These are phyloP conservation scores for Talaromyces amestolkiae DNA, from an alignment of 2,329 filamentous ascomycete genomes.

Conservation along the genomic window DNA sequence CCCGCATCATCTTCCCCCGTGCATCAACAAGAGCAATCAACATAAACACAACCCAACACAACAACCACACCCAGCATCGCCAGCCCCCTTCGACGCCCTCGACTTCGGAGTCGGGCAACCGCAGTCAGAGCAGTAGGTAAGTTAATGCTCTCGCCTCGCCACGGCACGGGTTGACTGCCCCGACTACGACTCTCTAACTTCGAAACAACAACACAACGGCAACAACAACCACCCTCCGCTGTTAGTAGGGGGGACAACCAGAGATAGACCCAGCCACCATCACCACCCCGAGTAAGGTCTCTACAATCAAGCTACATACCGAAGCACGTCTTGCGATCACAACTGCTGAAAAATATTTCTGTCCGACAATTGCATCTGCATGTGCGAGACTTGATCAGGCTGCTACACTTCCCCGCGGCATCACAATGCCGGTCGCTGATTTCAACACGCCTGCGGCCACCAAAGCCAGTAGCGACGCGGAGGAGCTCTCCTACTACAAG, in stretches of 20 bases:
- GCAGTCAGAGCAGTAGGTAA: slow-evolving; percentile 18
- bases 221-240: background rate
- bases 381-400: slow-evolving; percentile 10
- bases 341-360: background rate
- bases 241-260: background rate
- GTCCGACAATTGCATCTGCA: slow-evolving; percentile 4
- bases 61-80: background rate
- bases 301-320: background rate
- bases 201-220: slow-evolving; percentile 11
- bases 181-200: slow-evolving; percentile 3
- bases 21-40: slow-evolving; percentile 9
- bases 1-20: slow-evolving; percentile 10
- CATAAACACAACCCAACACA: slow-evolving; percentile 8
- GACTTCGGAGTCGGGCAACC: slow-evolving; percentile 11
- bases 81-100: slow-evolving; percentile 16
- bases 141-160: slow-evolving; percentile 9
- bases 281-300: background rate
- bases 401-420: slow-evolving; percentile 6
- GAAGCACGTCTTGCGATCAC: background rate
- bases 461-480: slow-evolving; percentile 45
- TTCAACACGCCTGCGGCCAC: slow-evolving; percentile 37
- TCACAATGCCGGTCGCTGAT: slow-evolving; percentile 39
- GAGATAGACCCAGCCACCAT: background rate
- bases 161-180: slow-evolving; percentile 17
- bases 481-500: slow-evolving; percentile 92